Evolutionary conservation across 176 grass and related monocot genomes (phyloP), one percentile per base, ranked within the genome.

Genomic region (Carex scoparia): DNA sequence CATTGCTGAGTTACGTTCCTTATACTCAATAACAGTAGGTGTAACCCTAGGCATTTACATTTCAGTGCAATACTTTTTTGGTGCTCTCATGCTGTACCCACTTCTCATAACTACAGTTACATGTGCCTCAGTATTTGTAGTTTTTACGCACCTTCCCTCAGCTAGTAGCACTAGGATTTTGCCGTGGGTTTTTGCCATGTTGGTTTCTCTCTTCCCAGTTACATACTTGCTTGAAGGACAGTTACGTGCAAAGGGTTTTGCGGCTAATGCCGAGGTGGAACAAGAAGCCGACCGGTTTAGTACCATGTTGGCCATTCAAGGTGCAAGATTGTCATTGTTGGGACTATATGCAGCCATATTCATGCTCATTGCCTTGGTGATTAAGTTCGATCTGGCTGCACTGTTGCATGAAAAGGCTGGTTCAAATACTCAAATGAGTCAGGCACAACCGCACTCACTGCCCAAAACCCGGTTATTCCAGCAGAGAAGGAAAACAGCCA

Each of bases 321-420:
- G 91, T 70, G 93, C 96, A 31, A 99, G 93, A 86, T 90, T 94
- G 87, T 95, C 93, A 16, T 94, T 99, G 76, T 89, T 99, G 84
- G 96, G 96, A 79, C 90, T 99, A 64, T 95, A 99, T 93, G 96
- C 96, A 80, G 90, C 91, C 74, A 99, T 99, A 85, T 99, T 99
- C 69, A 95, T 99, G 90, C 92, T 99, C 53, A 95, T 99, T 87
- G 86, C 93, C 59, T 86, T 99, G 64, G 96, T 92, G 77, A 92
- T 95, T 28, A 95, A 99, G 65, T 99, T 99, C 82, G 96, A 99
- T 81, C 82, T 99, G 79, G 77, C 96, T 65, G 87, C 92, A 72
- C 57, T 99, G 40, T 53, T 99, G 90, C 93, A 83, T 59, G 96
- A 99, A 69, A 99, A 99, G 78, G 83, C 86, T 82, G 54, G 74